A percentile compares a stretch with the other conserved stretches of the same genome.
Evolutionary conservation across 176 grass and related monocot species (phyloP).

Genomic region (Carex parvula): DNA sequence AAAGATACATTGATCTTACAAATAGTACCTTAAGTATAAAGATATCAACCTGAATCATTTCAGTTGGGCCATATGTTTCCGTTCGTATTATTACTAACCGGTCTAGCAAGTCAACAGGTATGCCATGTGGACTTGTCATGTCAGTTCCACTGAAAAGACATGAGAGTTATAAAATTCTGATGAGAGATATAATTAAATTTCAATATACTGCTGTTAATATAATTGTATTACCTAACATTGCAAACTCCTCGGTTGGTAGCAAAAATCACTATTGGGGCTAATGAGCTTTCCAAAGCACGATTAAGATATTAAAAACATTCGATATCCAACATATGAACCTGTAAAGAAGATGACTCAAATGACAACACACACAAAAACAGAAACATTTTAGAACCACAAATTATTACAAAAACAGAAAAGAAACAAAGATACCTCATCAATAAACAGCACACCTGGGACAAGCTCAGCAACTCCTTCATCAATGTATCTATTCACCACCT

Average conservation of each 20-base stretch:
- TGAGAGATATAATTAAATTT: not conserved
- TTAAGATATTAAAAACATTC: constrained; percentile 99
- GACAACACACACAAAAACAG: not conserved
- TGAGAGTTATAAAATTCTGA: constrained; percentile 22
- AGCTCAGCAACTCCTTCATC: constrained; percentile 95
- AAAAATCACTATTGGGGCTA: constrained; percentile 88
- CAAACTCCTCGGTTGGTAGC: constrained; percentile 96
- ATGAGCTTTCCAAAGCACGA: constrained; percentile 81
- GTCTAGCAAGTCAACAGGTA: constrained; percentile 93
- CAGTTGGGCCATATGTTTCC: constrained; percentile 83
- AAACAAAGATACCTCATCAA: constrained; percentile 69
- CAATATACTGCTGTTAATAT: not conserved
- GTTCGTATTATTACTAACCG: constrained; percentile 84
- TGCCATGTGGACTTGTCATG: constrained; percentile 90
- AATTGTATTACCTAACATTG: constrained; percentile 62
- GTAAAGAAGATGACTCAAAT: constrained; percentile 17
- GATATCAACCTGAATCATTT: too few relatives aligned
- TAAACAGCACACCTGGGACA: constrained; percentile 89
- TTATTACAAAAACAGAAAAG: not conserved
- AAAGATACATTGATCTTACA: constrained; percentile 21
- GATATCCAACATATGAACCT: constrained; percentile 96
- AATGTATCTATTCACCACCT: constrained; percentile 88
- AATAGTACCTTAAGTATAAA: constrained; percentile 26
- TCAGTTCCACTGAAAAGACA: constrained; percentile 78
- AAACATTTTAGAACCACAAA: constrained; percentile 8